Base-by-base conservation (phyloP, 192 early-diverging fungal genomes). In the Coemansia umbellata region DNA sequence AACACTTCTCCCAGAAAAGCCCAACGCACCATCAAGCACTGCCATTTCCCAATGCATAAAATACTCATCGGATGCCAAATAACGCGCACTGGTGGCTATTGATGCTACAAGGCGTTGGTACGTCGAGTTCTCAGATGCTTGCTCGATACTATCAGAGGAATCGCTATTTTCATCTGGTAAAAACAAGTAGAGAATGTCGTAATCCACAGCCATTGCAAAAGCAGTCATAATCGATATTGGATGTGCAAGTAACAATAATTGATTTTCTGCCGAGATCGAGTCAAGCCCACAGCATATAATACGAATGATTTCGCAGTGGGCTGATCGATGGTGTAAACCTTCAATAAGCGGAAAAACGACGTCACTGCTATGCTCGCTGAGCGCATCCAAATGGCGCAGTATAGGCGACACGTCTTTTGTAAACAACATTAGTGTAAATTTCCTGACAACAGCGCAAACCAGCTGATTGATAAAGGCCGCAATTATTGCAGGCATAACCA, bases 281-380 rank as follows among this genome's bases (percentile, higher is more conserved):
- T 42, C 44, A 14, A 74, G 49, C 14, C 53, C 56, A 13, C 51
- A 26, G 4, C 56, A 14, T 4, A 55, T 41, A 17, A 61, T 48
- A 10, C 44, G 47, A 14, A 74, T 31, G 11, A 74, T 36, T 28
- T 62, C 63, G 51, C 58, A 58, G 40, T 66, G 50, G 0, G 63
- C 58, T 11, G 10, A 36, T 1, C 49, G 19, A 21, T 37, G 47
- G 2, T 18, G 23, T 14, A 74, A 17, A 5, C 70, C 63, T 0
- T 56, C 41, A 3, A 74, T 10, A 26, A 66, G 30, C 4, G 63
- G 58, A 5, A 48, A 43, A 13, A 9, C n/a, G n/a, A n/a, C 4
- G 19, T 47, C 15, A 2, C 15, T 11, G 10, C 14, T 7, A 17
- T 14, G 8, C 7, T 39, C 27, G 1, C 24, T 22, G 28, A 67